Percentiles rank a stretch among this genome's conserved stretches.
phyloP scores from a whole-genome alignment of 257 asterid species.

The Verbena officinalis region DNA sequence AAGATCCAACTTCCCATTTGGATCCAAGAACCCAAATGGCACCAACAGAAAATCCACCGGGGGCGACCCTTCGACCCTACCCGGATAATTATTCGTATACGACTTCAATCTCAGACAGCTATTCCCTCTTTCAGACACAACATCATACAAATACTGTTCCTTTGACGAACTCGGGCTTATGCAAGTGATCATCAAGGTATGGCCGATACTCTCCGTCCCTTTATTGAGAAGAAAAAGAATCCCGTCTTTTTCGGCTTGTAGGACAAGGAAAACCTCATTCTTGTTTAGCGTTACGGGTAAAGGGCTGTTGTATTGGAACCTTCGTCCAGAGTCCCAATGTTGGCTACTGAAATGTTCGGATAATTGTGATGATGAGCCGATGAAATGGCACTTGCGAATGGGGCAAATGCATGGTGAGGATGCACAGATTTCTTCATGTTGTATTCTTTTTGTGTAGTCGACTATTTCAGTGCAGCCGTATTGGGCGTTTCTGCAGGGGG shows the following conservation, averaged over 20 bases:
- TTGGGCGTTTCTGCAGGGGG: constrained; percentile 74
- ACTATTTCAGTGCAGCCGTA: constrained; percentile 71
- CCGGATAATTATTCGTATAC: constrained; percentile 66
- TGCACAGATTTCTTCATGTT: constrained; percentile 72
- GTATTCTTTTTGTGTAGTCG: constrained; percentile 52
- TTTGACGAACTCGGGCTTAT: constrained; percentile 67
- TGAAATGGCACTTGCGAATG: constrained; percentile 55
- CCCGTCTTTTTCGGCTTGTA: constrained; percentile 87
- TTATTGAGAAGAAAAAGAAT: constrained; percentile 71
- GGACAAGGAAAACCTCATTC: constrained; percentile 73
- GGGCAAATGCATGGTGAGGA: constrained; percentile 89
- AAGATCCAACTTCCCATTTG: constrained; percentile 65
- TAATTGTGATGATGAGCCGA: constrained; percentile 65
- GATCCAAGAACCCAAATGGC: constrained; percentile 58
- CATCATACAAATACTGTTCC: constrained; percentile 69
- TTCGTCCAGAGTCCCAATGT: constrained; percentile 88
- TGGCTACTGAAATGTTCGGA: constrained; percentile 75
- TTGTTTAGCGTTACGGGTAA: constrained; percentile 62
- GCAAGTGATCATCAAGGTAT: constrained; percentile 74
- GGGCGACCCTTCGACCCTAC: constrained; percentile 71
- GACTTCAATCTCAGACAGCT: constrained; percentile 87
- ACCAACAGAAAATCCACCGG: constrained; percentile 81
- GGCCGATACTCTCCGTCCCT: constrained; percentile 76
- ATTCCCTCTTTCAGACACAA: constrained; percentile 79
- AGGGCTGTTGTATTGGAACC: constrained; percentile 80